Evolutionary conservation across 495 filamentous ascomycete genomes (phyloP).

Genomic region (Aspergillus coremiiformis): DNA sequence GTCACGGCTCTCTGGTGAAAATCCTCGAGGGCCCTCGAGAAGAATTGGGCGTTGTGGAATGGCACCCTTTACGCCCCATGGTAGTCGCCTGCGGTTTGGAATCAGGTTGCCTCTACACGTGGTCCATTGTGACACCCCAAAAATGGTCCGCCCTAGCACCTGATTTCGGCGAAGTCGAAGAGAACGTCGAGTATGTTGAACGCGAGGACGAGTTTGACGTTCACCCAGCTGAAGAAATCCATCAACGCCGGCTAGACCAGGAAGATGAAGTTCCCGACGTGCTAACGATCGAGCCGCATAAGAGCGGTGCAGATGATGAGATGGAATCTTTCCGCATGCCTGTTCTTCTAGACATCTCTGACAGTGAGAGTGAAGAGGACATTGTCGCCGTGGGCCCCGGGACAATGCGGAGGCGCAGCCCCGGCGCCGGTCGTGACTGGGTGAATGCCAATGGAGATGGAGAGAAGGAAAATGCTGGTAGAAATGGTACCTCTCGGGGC

Average conservation of each 20-base stretch:
- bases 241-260: conserved; percentile 77
- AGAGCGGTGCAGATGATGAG: conserved; percentile 45
- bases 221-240: conserved; percentile 88
- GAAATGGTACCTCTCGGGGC: conserved; percentile 22
- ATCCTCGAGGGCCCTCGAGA: conserved; percentile 94
- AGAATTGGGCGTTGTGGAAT: conserved; percentile 90
- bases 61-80: conserved; percentile 86
- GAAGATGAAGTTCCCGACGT: conserved; percentile 91
- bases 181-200: conserved; percentile 95
- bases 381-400: conserved; percentile 78
- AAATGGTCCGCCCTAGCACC: conserved; percentile 95
- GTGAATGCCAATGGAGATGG: conserved; percentile 35
- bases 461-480: conserved; percentile 22
- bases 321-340: conserved; percentile 73
- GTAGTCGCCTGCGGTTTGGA: conserved; percentile 87
- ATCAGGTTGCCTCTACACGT: conserved; percentile 80
- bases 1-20: conserved; percentile 85
- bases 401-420: conserved; percentile 71
- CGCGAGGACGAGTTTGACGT: conserved; percentile 97
- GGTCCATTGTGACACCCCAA: conserved; percentile 87
- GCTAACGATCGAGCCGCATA: conserved; percentile 61
- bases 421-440: conserved; percentile 45
- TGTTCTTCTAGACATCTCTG: conserved; percentile 72
- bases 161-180: conserved; percentile 95
- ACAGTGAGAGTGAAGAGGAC: conserved; percentile 76